A percentile compares a stretch with the other conserved stretches of the same genome.
These are phyloP conservation scores for Pseudonitzschia delicatissima DNA, from an alignment of 108 stramenopile species.

Conservation along the genomic window DNA sequence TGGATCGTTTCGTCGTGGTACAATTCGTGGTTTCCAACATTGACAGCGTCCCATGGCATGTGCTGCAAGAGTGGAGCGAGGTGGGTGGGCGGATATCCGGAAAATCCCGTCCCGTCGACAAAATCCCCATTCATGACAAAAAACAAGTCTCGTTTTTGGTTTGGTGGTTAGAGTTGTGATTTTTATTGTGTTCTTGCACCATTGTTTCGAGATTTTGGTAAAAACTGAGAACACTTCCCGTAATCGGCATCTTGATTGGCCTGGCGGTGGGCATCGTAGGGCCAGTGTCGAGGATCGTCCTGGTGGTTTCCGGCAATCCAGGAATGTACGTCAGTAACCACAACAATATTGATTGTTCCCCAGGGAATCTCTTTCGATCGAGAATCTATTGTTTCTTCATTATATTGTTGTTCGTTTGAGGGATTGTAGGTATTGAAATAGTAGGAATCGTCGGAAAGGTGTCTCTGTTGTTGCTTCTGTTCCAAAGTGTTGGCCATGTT, in stretches of 20 bases:
- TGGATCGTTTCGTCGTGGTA: conserved; percentile 35
- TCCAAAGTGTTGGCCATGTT: too few relatives aligned
- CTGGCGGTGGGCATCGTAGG: conserved; percentile 4
- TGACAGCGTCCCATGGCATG: conserved; percentile 74
- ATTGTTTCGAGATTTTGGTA: conserved; percentile 34
- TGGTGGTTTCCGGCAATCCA: conserved; percentile 63
- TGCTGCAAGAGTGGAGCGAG: conserved; percentile 56
- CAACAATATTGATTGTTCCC: conserved; percentile 57
- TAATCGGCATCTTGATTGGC: conserved; percentile 49
- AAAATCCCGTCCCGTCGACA: conserved; percentile 74
- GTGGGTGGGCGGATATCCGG: conserved; percentile 39
- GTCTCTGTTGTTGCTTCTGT: too few relatives aligned
- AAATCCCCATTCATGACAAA: conserved; percentile 87
- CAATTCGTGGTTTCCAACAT: conserved; percentile 79
- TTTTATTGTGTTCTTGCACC: conserved; percentile 3
- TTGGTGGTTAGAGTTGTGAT: neutral
- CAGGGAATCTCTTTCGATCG: conserved; percentile 8
- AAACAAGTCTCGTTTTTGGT: conserved; percentile 48
- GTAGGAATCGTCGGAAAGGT: too few relatives aligned
- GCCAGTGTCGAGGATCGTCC: conserved; percentile 40
- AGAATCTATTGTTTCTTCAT: neutral
- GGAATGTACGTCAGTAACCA: conserved; percentile 78
- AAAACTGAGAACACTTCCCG: conserved; percentile 60
- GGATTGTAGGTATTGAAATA: neutral
- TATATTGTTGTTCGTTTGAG: neutral